Base-by-base conservation (phyloP, 2,329 filamentous ascomycete species). In the Colletotrichum higginsianum region DNA sequence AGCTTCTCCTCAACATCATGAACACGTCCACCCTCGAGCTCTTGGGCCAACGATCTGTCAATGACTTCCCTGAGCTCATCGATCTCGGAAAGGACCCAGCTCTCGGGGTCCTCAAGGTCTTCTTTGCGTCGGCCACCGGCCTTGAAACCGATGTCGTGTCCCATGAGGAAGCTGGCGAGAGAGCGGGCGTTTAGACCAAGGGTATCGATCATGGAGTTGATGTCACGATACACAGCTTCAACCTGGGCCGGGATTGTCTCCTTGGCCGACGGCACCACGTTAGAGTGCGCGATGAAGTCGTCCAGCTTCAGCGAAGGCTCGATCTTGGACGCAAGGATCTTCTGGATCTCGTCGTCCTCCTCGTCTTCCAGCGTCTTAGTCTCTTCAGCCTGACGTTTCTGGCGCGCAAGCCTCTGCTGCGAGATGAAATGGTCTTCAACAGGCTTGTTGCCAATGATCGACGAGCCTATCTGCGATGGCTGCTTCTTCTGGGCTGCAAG, bases 181-280 rank as follows among this genome's bases (percentile, higher is more conserved):
- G 93, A 90, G 18, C 89, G 86, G 13, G 86, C 90, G 79, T 98
- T 98, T 61, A 98, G 88, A 12, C 96, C 96, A 50, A 98, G 84
- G 0, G 94, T 96, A 77, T 98, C 94, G 53, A 99, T 91, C 96
- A 98, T 99, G 15, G 93, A 93, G 80, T 96, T 96, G 79, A 96
- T 93, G 77, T 96, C 94, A 55, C 92, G 89, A 79, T 94, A 96
- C 1, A 92, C 85, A 21, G 89, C 87, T 77, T 92, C 90, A 26
- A 91, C 89, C 75, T 92, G 90, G 11, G 87, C 86, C 4, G 90
- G 87, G 42, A 92, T 85, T 56, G 86, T 90, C 66, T 91, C 87
- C 63, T 85, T 84, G 16, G 86, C 86, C 16, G 86, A 84, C 4
- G 86, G 83, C 7, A 84, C 84, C 50, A 87, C 85, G 71, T 90